Evolutionary conservation across 2,329 filamentous ascomycete species (phyloP), one percentile per base, ranked within the genome.

Genomic region (Penicillium sp.): DNA sequence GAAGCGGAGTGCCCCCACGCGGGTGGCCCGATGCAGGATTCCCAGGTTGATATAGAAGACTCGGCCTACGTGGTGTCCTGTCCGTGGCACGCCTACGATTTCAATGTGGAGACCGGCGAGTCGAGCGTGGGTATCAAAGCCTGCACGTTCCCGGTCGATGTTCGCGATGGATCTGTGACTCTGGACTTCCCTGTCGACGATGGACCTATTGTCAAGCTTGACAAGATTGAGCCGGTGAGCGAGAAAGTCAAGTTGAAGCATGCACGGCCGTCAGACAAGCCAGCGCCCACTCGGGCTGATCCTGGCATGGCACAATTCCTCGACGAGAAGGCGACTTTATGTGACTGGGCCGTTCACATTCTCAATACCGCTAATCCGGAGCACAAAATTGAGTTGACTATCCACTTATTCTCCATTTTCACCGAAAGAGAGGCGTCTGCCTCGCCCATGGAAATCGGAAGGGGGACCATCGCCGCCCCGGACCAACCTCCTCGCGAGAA

Each of bases 1-100:
- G 73, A 75, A 54, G 73, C 74, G 0, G 72, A 75, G 46, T 76
- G 74, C 42, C 74, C 74, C 2, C 74, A 76, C 52, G 73, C 74
- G 0, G 74, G 74, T 7, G 74, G 74, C 0, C 74, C 74, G 0
- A 75, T 76, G 73, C 61, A 67, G 5, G 72, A 75, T 15, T 72
- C 73, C 0, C 66, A 70, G 6, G 67, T 76, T 23, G 74, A 76
- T 46, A 76, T 76, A 46, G 74, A 76, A 50, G 74, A 76, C 50
- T 75, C 73, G 0, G 72, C 72, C 1, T 76, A 76, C 52, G 60
- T 76, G 23, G 73, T 68, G 15, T 75, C 73, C 1, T 76, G 74
- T 51, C 74, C 74, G 12, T 76, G 74, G 74, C 74, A 76, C 58
- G 74, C 74, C 2, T 76, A 76, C 55, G 74, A 76, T 56, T 76